Percentiles rank a stretch among this genome's conserved stretches.
phyloP scores from a whole-genome alignment of 1,139 yeast species.

The Pichia sp. region DNA sequence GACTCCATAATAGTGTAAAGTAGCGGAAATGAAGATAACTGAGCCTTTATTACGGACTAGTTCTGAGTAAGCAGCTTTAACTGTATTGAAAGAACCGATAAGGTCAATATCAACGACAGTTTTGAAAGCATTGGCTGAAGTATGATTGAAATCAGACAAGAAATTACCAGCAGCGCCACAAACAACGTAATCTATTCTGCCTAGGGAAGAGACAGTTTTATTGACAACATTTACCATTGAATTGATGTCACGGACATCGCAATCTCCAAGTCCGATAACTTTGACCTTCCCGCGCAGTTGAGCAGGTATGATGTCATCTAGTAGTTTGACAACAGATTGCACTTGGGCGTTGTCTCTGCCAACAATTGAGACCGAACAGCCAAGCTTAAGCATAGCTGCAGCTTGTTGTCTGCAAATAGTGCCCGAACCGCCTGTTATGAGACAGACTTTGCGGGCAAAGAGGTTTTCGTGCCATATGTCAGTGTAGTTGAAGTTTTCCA shows the following conservation, averaged over 20 bases:
- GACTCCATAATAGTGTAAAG: slow-evolving; percentile 78
- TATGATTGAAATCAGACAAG: slow-evolving; percentile 65
- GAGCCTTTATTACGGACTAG: slow-evolving; percentile 58
- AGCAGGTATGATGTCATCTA: slow-evolving; percentile 26
- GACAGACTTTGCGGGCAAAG: slow-evolving; percentile 76
- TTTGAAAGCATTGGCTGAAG: slow-evolving; percentile 80
- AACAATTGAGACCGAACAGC: slow-evolving; percentile 79
- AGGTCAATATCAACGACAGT: slow-evolving; percentile 79
- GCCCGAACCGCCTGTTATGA: slow-evolving; percentile 94
- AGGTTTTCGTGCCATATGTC: slow-evolving; percentile 44
- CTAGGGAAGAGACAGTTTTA: slow-evolving; percentile 55
- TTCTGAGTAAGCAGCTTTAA: slow-evolving; percentile 67
- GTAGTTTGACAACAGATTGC: slow-evolving; percentile 57
- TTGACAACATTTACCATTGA: slow-evolving; percentile 56
- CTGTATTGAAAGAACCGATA: slow-evolving; percentile 80
- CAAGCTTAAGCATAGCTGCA: slow-evolving; percentile 71
- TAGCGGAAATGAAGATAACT: slow-evolving; percentile 75
- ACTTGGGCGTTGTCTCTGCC: slow-evolving; percentile 72
- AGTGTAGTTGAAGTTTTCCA: slow-evolving; percentile 14
- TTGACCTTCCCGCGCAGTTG: slow-evolving; percentile 47
- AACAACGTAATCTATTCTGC: slow-evolving; percentile 73
- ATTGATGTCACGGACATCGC: slow-evolving; percentile 68
- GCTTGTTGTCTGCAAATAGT: slow-evolving; percentile 83
- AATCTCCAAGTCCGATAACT: slow-evolving; percentile 59
- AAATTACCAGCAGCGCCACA: slow-evolving; percentile 97